These are phyloP conservation scores for Bonia amplexicaulis DNA, from an alignment of 176 grass and related monocot genomes.

Conservation along the genomic window DNA sequence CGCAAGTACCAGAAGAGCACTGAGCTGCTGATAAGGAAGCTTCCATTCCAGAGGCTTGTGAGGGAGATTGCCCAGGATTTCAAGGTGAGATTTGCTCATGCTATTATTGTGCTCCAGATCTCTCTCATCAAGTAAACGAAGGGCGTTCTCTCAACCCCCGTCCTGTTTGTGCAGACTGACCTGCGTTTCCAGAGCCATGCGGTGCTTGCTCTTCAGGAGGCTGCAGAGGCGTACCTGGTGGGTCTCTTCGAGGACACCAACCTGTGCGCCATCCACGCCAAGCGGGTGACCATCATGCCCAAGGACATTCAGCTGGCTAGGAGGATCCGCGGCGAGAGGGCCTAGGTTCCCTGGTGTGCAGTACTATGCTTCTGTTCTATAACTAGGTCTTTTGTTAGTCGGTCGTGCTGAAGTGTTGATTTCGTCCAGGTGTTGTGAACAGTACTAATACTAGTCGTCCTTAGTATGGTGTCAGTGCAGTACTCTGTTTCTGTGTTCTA, in stretches of 20 bases:
- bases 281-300: conserved; percentile 71
- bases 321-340: conserved; percentile 71
- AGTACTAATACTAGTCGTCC: neutral
- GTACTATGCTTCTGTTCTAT: neutral
- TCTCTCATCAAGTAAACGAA: neutral
- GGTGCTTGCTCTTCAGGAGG: conserved; percentile 57
- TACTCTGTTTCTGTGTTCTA: neutral
- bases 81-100: conserved; percentile 32
- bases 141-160: neutral
- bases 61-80: conserved; percentile 73
- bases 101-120: neutral
- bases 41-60: conserved; percentile 79
- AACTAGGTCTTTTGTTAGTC: neutral
- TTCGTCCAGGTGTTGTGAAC: neutral
- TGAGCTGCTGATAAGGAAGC: conserved; percentile 60
- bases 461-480: neutral
- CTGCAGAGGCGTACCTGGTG: conserved; percentile 57
- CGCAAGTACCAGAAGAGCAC: conserved; percentile 72
- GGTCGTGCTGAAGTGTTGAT: neutral
- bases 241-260: conserved; percentile 78
- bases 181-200: conserved; percentile 72
- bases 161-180: conserved; percentile 49
- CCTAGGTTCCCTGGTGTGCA: conserved; percentile 7
- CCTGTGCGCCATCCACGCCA: conserved; percentile 58
- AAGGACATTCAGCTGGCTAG: conserved; percentile 71